Base-by-base conservation (phyloP, 768 basidiomycete species). In the Cytidiella melzeri region DNA sequence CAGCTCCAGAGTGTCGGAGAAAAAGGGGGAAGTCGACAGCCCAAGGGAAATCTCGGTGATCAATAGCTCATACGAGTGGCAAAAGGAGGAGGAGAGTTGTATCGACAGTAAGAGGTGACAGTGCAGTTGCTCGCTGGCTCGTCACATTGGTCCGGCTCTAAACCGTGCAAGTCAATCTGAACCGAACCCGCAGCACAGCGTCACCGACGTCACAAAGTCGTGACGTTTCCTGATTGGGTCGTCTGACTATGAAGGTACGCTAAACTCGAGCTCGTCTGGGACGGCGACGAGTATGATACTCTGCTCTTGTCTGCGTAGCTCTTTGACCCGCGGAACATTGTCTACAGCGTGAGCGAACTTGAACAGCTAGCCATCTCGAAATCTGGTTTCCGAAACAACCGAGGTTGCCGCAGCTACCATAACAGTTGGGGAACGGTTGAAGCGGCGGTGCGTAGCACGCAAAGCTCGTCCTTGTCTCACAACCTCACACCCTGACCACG, bases 1-100 rank as follows among this genome's bases (percentile, higher is more conserved):
- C 19, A 41, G 28, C 12, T 45, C n/a, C 7, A 24, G 13, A 18
- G n/a, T n/a, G n/a, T n/a, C n/a, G n/a, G n/a, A n/a, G n/a, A n/a
- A n/a, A n/a, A n/a, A n/a, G n/a, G n/a, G n/a, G n/a, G n/a, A n/a
- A n/a, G n/a, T n/a, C n/a, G n/a, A n/a, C n/a, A n/a, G n/a, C n/a
- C n/a, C n/a, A n/a, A n/a, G n/a, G n/a, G n/a, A n/a, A n/a, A n/a
- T n/a, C n/a, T n/a, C n/a, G n/a, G n/a, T n/a, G n/a, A n/a, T n/a
- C n/a, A n/a, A n/a, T n/a, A n/a, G n/a, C n/a, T n/a, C n/a, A n/a
- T n/a, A n/a, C n/a, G n/a, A n/a, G 19, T 12, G 41, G 18, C 38
- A 18, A 24, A 51, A 34, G 23, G 24, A 15, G 11, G 41, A 43
- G 27, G 36, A 28, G 52, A 43, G 47, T 23, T 41, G 18, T 18